These are phyloP conservation scores for Penicillium sclerotiorum DNA, from an alignment of 2,329 filamentous ascomycete species.

Conservation along the genomic window DNA sequence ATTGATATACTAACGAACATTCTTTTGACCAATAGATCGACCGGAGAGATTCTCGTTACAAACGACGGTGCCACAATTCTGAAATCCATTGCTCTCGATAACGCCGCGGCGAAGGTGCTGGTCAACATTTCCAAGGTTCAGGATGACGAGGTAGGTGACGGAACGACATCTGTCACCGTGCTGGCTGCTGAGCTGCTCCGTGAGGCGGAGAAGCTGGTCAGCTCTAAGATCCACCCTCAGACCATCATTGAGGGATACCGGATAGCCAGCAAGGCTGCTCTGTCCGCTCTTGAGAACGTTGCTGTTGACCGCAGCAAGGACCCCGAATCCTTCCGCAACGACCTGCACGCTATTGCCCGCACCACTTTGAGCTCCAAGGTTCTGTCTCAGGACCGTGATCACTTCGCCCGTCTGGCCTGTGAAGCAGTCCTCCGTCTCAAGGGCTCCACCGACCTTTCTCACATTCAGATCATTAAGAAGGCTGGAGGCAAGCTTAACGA, in stretches of 20 bases:
- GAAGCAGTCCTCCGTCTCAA: conserved; percentile 90
- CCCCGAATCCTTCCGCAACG: conserved; percentile 80
- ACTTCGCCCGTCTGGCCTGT: conserved; percentile 86
- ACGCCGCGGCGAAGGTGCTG: conserved; percentile 95
- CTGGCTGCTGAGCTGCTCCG: conserved; percentile 91
- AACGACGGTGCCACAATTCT: conserved; percentile 98
- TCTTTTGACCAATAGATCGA: conserved; percentile 63
- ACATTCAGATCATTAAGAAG: conserved; percentile 99
- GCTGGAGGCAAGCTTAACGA: conserved; percentile 95
- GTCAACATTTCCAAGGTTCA: conserved; percentile 99
- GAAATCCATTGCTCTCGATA: conserved; percentile 97
- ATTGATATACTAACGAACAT: conserved; percentile 15
- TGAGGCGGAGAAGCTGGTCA: conserved; percentile 94
- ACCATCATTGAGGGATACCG: conserved; percentile 99
- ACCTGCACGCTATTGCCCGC: conserved; percentile 85
- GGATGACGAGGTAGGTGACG: conserved; percentile 97
- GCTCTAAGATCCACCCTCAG: conserved; percentile 98
- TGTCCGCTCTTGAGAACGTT: conserved; percentile 78
- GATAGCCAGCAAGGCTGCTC: conserved; percentile 89
- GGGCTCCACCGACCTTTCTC: conserved; percentile 88
- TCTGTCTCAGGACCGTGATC: conserved; percentile 85
- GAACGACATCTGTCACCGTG: conserved; percentile 96
- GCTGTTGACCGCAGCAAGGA: conserved; percentile 90
- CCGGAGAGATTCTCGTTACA: conserved; percentile 95
- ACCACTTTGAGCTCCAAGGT: conserved; percentile 98